Evolutionary conservation across 176 grass and related monocot species (phyloP).

Genomic region (Musa acuminata): DNA sequence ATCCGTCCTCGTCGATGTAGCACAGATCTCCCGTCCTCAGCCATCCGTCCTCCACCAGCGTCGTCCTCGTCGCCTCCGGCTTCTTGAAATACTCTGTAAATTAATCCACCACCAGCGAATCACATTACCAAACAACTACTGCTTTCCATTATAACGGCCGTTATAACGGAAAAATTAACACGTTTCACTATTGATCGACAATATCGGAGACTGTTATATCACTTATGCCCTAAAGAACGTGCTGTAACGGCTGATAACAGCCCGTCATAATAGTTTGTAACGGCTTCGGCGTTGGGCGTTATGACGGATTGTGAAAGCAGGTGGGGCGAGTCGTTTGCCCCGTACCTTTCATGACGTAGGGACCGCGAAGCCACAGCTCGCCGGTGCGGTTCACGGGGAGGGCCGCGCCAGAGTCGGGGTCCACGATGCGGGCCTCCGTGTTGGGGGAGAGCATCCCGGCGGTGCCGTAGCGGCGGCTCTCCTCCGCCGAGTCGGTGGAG

Average conservation of each 20-base stretch:
- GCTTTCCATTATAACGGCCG: too few relatives aligned
- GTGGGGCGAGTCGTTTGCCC: neutral
- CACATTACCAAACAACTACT: too few relatives aligned
- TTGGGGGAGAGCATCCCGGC: conserved; percentile 82
- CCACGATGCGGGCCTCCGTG: conserved; percentile 79
- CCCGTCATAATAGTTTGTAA: too few relatives aligned
- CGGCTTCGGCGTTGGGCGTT: too few relatives aligned
- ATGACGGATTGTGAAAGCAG: neutral
- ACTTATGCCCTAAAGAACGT: too few relatives aligned
- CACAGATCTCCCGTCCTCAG: conserved; percentile 85
- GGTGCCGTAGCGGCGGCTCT: conserved; percentile 77
- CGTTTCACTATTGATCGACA: too few relatives aligned
- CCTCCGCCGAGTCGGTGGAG: conserved; percentile 81
- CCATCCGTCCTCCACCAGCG: conserved; percentile 65
- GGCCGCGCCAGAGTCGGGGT: conserved; percentile 47
- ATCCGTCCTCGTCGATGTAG: conserved; percentile 89
- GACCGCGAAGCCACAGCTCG: conserved; percentile 81
- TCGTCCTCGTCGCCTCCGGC: conserved; percentile 54
- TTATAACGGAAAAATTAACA: too few relatives aligned
- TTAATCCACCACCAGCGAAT: neutral
- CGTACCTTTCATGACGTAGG: conserved; percentile 97
- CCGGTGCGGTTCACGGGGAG: conserved; percentile 67
- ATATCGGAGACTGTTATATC: too few relatives aligned
- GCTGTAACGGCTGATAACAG: too few relatives aligned
- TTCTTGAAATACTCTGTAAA: conserved; percentile 79